These are phyloP conservation scores for Flaveria ramosissima DNA, from an alignment of 129 eudicot species.

Conservation along the genomic window DNA sequence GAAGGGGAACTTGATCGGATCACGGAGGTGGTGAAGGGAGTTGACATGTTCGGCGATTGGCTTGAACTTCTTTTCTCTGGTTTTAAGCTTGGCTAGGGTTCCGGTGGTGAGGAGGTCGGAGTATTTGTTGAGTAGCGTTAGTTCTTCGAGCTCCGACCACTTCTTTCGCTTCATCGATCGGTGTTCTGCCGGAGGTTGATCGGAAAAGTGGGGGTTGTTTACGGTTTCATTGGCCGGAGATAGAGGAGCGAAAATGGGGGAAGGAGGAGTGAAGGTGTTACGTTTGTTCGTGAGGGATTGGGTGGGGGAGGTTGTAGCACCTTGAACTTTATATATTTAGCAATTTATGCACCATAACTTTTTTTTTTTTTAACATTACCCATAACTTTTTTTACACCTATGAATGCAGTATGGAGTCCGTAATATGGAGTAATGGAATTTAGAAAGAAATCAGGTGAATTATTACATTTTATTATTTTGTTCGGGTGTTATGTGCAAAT, in stretches of 20 bases:
- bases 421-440: no score
- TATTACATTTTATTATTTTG: no score
- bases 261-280: slow-evolving; percentile 2
- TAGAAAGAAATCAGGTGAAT: no score
- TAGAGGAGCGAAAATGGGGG: neutral
- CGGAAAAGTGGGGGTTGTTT: slow-evolving; percentile 11
- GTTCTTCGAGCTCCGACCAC: slow-evolving; percentile 90
- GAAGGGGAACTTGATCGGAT: slow-evolving; percentile 69
- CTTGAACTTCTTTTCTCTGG: slow-evolving; percentile 86
- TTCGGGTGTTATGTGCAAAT: no score
- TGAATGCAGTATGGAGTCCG: no score
- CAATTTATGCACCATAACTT: neutral
- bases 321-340: neutral
- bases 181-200: slow-evolving; percentile 3
- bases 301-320: slow-evolving; percentile 4
- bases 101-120: slow-evolving; percentile 61
- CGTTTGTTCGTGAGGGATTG: slow-evolving; percentile 1
- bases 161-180: slow-evolving; percentile 85
- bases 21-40: slow-evolving; percentile 66
- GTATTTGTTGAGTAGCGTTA: slow-evolving; percentile 61
- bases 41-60: slow-evolving; percentile 87
- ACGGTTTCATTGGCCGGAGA: slow-evolving; percentile 25
- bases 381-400: no score
- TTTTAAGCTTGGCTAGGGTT: slow-evolving; percentile 68
- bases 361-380: no score